phyloP scores from a whole-genome alignment of 2,329 filamentous ascomycete species.

The Cladosporium sp. region DNA sequence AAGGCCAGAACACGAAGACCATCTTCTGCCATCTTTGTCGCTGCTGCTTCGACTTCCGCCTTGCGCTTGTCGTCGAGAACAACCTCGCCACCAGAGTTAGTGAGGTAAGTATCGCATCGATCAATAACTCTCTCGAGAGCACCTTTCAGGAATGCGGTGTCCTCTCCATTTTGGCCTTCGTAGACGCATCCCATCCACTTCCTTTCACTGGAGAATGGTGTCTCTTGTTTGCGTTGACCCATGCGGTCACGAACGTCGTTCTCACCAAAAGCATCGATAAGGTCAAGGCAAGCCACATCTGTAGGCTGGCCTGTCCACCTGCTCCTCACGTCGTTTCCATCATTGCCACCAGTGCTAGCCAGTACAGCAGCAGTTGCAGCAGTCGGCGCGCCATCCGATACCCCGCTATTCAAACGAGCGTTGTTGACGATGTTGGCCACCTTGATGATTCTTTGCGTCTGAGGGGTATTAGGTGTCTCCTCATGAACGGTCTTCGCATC shows the following conservation, averaged over 20 bases:
- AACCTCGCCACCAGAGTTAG: slow-evolving; percentile 78
- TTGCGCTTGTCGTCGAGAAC: slow-evolving; percentile 72
- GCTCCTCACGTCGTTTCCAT: slow-evolving; percentile 62
- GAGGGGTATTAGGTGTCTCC: slow-evolving; percentile 59
- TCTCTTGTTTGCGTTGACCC: slow-evolving; percentile 76
- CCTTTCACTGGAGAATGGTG: slow-evolving; percentile 91
- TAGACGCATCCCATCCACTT: slow-evolving; percentile 99
- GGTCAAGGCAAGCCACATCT: slow-evolving; percentile 92
- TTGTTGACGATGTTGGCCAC: slow-evolving; percentile 98
- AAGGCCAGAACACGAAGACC: slow-evolving; percentile 89
- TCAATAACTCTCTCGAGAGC: slow-evolving; percentile 81
- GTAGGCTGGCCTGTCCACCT: slow-evolving; percentile 96
- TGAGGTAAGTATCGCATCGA: slow-evolving; percentile 86
- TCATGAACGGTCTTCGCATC: slow-evolving; percentile 53
- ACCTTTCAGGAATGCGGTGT: slow-evolving; percentile 93
- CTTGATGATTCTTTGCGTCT: slow-evolving; percentile 74
- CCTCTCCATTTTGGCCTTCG: slow-evolving; percentile 55
- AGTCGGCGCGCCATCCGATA: slow-evolving; percentile 56
- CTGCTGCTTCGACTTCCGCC: slow-evolving; percentile 70
- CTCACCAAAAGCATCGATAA: slow-evolving; percentile 85
- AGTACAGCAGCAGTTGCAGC: slow-evolving; percentile 71
- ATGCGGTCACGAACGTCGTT: slow-evolving; percentile 85
- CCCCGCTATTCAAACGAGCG: slow-evolving; percentile 66
- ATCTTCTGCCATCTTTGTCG: slow-evolving; percentile 80
- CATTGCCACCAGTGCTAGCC: slow-evolving; percentile 69